A percentile compares a stretch with the other conserved stretches of the same genome.
These are phyloP conservation scores for Ramaria sp. DNA, from an alignment of 768 basidiomycete species.

Conservation along the genomic window DNA sequence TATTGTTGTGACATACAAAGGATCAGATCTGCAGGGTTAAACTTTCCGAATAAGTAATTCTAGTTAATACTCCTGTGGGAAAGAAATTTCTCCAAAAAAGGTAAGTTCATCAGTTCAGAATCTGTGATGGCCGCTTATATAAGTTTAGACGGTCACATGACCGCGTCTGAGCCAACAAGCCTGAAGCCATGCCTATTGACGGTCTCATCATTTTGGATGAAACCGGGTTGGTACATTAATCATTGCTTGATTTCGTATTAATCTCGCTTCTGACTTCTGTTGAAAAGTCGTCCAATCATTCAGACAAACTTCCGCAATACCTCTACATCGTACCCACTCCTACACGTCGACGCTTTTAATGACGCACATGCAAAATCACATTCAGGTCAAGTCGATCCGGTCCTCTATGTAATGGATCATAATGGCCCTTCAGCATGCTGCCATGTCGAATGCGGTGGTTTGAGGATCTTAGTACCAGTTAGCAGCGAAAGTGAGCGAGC, in stretches of 20 bases:
- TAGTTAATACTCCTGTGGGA: too few species aligned
- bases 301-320: constrained; percentile 83
- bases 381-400: constrained; percentile 26
- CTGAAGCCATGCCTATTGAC: constrained; percentile 55
- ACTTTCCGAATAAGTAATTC: too few species aligned
- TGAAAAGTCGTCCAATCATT: constrained; percentile 54
- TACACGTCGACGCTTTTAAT: constrained; percentile 82
- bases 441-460: constrained; percentile 65
- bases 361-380: constrained; percentile 51
- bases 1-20: too few species aligned
- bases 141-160: not conserved
- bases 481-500: constrained; percentile 67
- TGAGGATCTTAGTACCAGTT: constrained; percentile 71
- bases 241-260: not conserved
- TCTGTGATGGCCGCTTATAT: too few species aligned
- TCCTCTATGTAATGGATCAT: constrained; percentile 53
- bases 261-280: not conserved
- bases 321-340: constrained; percentile 64
- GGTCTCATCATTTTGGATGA: constrained; percentile 73
- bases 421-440: constrained; percentile 66
- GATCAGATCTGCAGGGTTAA: too few species aligned
- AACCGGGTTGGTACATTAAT: constrained; percentile 42
- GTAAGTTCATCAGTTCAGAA: too few species aligned
- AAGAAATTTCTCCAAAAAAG: too few species aligned
- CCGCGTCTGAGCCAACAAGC: not conserved